These are phyloP conservation scores for Pythium pyrilobum DNA, from an alignment of 352 stramenopile species.

Conservation along the genomic window DNA sequence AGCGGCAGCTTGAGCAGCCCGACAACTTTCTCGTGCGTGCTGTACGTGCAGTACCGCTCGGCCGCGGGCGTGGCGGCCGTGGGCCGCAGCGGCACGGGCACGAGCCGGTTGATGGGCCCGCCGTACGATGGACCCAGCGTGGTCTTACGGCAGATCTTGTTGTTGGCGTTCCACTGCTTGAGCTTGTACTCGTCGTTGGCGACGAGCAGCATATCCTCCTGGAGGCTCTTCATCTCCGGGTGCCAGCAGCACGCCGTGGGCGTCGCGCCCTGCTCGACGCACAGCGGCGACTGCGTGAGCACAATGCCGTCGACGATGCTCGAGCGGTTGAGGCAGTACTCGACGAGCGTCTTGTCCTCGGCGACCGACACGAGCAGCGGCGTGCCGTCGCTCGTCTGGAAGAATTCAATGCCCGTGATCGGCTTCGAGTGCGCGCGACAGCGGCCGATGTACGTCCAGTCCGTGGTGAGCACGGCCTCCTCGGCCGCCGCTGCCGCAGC, in stretches of 20 bases:
- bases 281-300: constrained; percentile 53
- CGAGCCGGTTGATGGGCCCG: constrained; percentile 78
- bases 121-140: constrained; percentile 88
- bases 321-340: constrained; percentile 85
- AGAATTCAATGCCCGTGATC: constrained; percentile 89
- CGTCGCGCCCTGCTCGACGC: constrained; percentile 80
- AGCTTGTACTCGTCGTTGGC: constrained; percentile 93
- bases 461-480: constrained; percentile 8
- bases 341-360: constrained; percentile 83
- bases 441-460: constrained; percentile 85
- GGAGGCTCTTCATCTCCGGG: constrained; percentile 60
- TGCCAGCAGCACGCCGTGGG: constrained; percentile 91
- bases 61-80: constrained; percentile 11
- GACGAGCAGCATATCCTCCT: constrained; percentile 88
- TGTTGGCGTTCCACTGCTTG: constrained; percentile 90
- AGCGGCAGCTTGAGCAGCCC: constrained; percentile 86
- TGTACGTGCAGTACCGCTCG: constrained; percentile 78
- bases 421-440: constrained; percentile 67
- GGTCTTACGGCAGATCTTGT: constrained; percentile 89
- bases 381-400: constrained; percentile 57
- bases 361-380: constrained; percentile 80
- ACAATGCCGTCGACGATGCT: constrained; percentile 86
- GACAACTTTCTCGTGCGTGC: constrained; percentile 79
- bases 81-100: constrained; percentile 44
- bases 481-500: neutral